These are phyloP conservation scores for Limnanthes douglasii DNA, from an alignment of 345 rosid genomes.

Conservation along the genomic window DNA sequence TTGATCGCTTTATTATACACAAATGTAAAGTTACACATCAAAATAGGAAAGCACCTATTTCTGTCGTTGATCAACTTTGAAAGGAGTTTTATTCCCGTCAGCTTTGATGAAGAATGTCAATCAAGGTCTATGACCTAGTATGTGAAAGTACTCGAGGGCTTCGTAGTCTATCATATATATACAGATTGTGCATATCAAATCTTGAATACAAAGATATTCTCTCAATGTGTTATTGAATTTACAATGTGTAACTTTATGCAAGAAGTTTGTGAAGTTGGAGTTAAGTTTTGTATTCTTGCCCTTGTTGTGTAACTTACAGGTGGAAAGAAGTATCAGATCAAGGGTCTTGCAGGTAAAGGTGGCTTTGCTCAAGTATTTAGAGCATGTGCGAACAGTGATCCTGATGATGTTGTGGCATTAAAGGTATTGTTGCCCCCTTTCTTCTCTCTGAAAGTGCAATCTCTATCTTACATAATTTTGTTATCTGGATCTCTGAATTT, in stretches of 20 bases:
- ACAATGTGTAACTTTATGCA: no score
- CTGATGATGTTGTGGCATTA: conserved; percentile 74
- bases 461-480: conserved; percentile 2
- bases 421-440: conserved; percentile 32
- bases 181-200: not conserved
- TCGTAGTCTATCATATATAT: not conserved
- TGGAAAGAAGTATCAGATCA: conserved; percentile 79
- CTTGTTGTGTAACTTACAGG: conserved; percentile 29
- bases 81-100: no score
- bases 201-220: not conserved
- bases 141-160: conserved; percentile 1
- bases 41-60: not conserved
- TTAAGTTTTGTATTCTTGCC: not conserved
- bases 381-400: conserved; percentile 45
- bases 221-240: not conserved
- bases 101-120: no score
- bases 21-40: not conserved
- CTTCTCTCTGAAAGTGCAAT: not conserved
- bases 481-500: conserved; percentile 1
- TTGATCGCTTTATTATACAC: conserved; percentile 1
- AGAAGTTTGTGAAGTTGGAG: no score
- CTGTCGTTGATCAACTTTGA: not conserved
- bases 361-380: conserved; percentile 85
- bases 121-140: conserved; percentile 3
- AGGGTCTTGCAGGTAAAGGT: conserved; percentile 96